Conservation (phyloP, 495 filamentous ascomycete genomes). For the Neurospora discreta region DNA sequence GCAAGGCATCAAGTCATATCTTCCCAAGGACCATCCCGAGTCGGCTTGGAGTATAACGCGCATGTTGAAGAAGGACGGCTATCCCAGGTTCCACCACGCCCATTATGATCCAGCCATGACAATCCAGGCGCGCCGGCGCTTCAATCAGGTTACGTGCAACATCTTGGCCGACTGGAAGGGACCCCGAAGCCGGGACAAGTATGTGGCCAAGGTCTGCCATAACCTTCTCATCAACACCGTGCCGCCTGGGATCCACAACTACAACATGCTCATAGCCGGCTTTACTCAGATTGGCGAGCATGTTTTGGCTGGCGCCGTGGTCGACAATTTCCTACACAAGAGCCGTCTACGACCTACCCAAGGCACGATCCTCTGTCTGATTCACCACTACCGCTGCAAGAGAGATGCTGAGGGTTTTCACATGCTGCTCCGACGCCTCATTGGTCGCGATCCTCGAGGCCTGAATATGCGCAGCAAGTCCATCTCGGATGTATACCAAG, state of each 20-base stretch:
- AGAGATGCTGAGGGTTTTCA: constrained; percentile 29
- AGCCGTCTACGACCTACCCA: constrained; percentile 41
- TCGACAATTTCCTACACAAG: constrained; percentile 37
- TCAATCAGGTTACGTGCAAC: constrained; percentile 24
- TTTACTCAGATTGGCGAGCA: constrained; percentile 42
- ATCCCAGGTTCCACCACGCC: constrained; percentile 25
- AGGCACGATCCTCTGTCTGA: constrained; percentile 38
- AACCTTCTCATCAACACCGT: constrained; percentile 47
- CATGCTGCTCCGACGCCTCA: constrained; percentile 28
- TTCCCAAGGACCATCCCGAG: constrained; percentile 11
- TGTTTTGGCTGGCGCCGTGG: constrained; percentile 41
- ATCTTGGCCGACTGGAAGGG: constrained; percentile 23
- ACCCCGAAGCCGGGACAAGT: constrained; percentile 3
- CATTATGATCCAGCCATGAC: constrained; percentile 4
- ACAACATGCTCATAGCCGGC: constrained; percentile 51
- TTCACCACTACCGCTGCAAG: constrained; percentile 42
- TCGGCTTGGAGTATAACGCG: constrained; percentile 19
- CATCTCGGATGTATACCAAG: constrained; percentile 1
- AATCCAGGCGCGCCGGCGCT: constrained; percentile 7
- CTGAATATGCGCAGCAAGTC: constrained; percentile 10
- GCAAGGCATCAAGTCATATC: constrained; percentile 2
- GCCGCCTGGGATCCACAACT: constrained; percentile 52
- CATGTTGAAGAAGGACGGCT: constrained; percentile 21
- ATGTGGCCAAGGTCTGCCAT: constrained; percentile 52
- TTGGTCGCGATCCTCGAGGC: constrained; percentile 14